Evolutionary conservation across 345 rosid genomes (phyloP), one percentile per base, ranked within the genome.

Genomic region (Nasturtium officinale): DNA sequence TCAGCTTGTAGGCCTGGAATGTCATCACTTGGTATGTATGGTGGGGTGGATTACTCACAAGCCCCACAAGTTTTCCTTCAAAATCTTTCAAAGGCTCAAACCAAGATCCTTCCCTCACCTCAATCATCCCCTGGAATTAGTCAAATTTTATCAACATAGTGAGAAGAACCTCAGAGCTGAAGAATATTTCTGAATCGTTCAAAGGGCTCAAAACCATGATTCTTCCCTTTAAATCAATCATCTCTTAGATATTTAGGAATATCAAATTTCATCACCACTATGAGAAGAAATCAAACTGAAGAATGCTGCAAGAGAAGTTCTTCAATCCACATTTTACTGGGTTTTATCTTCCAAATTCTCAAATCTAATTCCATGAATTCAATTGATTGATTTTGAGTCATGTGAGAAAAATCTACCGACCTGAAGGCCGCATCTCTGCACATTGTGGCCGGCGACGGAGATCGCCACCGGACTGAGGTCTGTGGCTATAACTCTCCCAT

Each of bases 1-100:
- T 95, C 97, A 73, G 93, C 90, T 81, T 95, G 98, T 59, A 91
- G 69, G 1, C 85, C 86, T 3, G 83, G 68, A 42, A 94, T 82
- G 69, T 88, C 58, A 9, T 57, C 77, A 62, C 89, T 88, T 0
- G 99, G 99, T 80, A 91, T 86, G 77, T 91, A 95, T 5, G 99
- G 97, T 28, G 96, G 96, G 99, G 97, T 28, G 96, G 96, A 57
- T 95, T 95, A 76, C 99, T 89, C 65, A 91, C 85, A 70, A 91
- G 3, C 65, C 97, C 99, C 28, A 86, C 83, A 67, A 95, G 83
- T 57, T 85, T 77, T 59, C 91, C 96, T 77, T 85, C 80, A 25
- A 88, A 26, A 56, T 83, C 90, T 70, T 80, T 83, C 69, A 94
- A 69, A 13, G 96, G 91, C 63, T 86, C 90, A 77, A 87, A 86